phyloP scores from a whole-genome alignment of 2,329 filamentous ascomycete species.

The Metarhizium anisopliae region DNA sequence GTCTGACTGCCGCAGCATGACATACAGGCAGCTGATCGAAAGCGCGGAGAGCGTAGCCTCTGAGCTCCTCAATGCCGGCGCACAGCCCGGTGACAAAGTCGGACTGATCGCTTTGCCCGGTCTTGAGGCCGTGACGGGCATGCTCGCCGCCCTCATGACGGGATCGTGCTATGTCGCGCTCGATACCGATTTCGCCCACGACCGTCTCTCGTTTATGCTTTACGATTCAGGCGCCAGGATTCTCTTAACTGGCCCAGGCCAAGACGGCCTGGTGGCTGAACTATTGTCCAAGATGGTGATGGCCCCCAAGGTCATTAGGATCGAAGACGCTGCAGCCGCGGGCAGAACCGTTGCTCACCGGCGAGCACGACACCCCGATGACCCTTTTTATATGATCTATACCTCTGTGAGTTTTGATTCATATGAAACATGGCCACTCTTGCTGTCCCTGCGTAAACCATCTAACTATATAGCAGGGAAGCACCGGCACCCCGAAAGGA shows the following conservation, averaged over 20 bases:
- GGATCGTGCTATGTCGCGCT: conserved; percentile 17
- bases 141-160: conserved; percentile 13
- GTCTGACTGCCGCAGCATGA: conserved; percentile 14
- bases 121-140: conserved; percentile 13
- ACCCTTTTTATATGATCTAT: conserved; percentile 18
- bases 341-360: conserved; percentile 7
- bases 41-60: conserved; percentile 14
- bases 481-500: conserved; percentile 17
- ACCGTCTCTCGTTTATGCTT: conserved; percentile 17
- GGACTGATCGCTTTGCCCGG: conserved; percentile 14
- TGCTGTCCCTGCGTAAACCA: not conserved
- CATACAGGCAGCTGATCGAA: conserved; percentile 14
- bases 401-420: conserved; percentile 12
- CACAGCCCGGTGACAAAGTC: conserved; percentile 11
- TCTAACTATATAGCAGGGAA: conserved; percentile 9
- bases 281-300: conserved; percentile 8
- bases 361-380: conserved; percentile 9
- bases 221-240: conserved; percentile 10
- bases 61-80: conserved; percentile 11
- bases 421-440: not conserved
- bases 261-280: conserved; percentile 11
- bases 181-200: conserved; percentile 16
- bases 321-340: conserved; percentile 11
- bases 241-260: conserved; percentile 12
- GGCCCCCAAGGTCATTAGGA: conserved; percentile 10